Conservation (phyloP, 495 filamentous ascomycete genomes). For the Penicillium alfredii region DNA sequence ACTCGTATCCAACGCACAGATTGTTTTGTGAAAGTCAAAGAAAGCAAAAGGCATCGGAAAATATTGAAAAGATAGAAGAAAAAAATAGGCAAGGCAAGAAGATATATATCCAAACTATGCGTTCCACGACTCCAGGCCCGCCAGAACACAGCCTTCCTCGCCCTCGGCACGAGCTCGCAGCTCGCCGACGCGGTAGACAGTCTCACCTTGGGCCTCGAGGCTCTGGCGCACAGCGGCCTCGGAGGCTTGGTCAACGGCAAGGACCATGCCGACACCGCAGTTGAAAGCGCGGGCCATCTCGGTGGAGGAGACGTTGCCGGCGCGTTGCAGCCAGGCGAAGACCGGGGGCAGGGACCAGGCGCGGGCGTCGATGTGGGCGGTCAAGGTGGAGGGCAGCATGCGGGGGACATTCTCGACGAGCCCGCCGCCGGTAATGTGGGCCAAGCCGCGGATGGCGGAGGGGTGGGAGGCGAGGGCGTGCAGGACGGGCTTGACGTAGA, state of each 20-base stretch:
- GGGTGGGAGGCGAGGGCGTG: slow-evolving; percentile 43
- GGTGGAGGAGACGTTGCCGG: slow-evolving; percentile 60
- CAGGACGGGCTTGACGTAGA: slow-evolving; percentile 73
- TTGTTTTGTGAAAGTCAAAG: slow-evolving; percentile 9
- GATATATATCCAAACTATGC: slow-evolving; percentile 16
- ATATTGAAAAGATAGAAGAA: slow-evolving; percentile 8
- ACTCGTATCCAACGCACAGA: no score
- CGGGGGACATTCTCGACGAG: slow-evolving; percentile 87
- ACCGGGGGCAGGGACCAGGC: slow-evolving; percentile 68
- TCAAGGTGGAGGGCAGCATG: slow-evolving; percentile 73
- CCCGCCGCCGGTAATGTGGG: slow-evolving; percentile 94
- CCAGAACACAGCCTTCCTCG: slow-evolving; percentile 62
- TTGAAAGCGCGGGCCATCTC: slow-evolving; percentile 96
- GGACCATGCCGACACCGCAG: slow-evolving; percentile 85
- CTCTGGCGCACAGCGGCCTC: slow-evolving; percentile 30
- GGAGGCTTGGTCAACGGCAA: slow-evolving; percentile 54
- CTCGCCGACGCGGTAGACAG: slow-evolving; percentile 66
- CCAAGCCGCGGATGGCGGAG: slow-evolving; percentile 80
- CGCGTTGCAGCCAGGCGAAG: slow-evolving; percentile 76
- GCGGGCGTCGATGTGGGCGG: slow-evolving; percentile 68
- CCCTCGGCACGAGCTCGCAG: slow-evolving; percentile 47
- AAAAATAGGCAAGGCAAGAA: slow-evolving; percentile 4
- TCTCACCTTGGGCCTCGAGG: slow-evolving; percentile 65
- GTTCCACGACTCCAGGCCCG: slow-evolving; percentile 66
- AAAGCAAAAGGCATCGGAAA: slow-evolving; percentile 8